Base-by-base conservation (phyloP, 2,329 filamentous ascomycete genomes). In the Xylariaceae sp. region DNA sequence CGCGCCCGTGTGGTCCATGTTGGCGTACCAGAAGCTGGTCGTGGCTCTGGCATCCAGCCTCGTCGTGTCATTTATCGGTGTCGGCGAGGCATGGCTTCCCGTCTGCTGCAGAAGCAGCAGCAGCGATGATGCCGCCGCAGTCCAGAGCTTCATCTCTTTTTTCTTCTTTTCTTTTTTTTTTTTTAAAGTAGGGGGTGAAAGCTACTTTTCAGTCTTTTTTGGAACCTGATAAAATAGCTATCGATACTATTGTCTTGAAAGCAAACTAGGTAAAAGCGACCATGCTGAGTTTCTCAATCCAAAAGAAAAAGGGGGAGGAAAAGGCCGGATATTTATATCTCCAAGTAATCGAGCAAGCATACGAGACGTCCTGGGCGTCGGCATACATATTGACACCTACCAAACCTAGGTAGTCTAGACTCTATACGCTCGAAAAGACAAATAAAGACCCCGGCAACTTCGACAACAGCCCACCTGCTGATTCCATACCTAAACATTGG, bases 21-120 rank as follows among this genome's bases (percentile, higher is more conserved):
- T 63, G 24, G 64, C 53, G 49, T 69, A 68, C 63, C 65, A 68
- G 48, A 63, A 69, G 32, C 50, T 56, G 15, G n/a, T n/a, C n/a
- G 45, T 46, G 6, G 47, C 47, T n/a, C 39, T 31, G 4, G 41
- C 41, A 15, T 45, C 19, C 13, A 34, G 13, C n/a, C 44, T 43
- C 14, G 31, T 37, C 13, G 41, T 41, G 26, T 26, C 39, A 36
- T 41, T 37, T 3, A 28, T 43, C 13, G 34, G 27, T 13, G 30
- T 44, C n/a, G 47, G 44, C 23, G 47, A 43, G 35, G 47, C 44
- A 9, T 11, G 18, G 14, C 27, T 44, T 18, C 36, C 36, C n/a
- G n/a, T n/a, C n/a, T n/a, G n/a, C 9, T 39, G 41, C 31, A 50
- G 19, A 12, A 50, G 21, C 21, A 48, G 28, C 17, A 40, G 41